These are phyloP conservation scores for Verticillium dahliae DNA, from an alignment of 2,329 filamentous ascomycete species.

Conservation along the genomic window DNA sequence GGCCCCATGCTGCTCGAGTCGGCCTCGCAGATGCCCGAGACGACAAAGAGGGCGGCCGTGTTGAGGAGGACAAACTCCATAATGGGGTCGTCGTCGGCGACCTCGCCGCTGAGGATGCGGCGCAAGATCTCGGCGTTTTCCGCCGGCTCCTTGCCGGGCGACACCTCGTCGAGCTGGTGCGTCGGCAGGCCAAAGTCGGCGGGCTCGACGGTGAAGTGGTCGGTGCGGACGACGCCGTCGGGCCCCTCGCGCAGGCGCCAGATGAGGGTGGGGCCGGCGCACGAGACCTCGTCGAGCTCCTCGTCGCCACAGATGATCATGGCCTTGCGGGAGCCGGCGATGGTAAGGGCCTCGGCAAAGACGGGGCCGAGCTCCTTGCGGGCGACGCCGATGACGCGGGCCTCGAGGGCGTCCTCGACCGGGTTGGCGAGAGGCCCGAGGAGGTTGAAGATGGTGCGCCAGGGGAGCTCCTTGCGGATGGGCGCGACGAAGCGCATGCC, in stretches of 20 bases:
- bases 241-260: conserved; percentile 60
- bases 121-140: conserved; percentile 85
- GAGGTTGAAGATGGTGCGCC: conserved; percentile 96
- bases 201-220: conserved; percentile 72
- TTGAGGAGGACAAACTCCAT: conserved; percentile 94
- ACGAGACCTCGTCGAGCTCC: conserved; percentile 92
- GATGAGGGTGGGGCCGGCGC: conserved; percentile 80
- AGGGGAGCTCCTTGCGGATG: conserved; percentile 80
- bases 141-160: conserved; percentile 74
- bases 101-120: conserved; percentile 66
- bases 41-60: conserved; percentile 79
- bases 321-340: conserved; percentile 74
- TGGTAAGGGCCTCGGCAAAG: conserved; percentile 76
- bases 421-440: conserved; percentile 90
- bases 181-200: conserved; percentile 78
- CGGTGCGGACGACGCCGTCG: conserved; percentile 44
- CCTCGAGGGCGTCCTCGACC: conserved; percentile 76
- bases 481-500: conserved; percentile 86
- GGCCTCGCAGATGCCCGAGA: conserved; percentile 79
- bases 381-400: conserved; percentile 87
- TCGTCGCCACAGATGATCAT: conserved; percentile 90
- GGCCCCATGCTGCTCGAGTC: conserved; percentile 73
- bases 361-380: conserved; percentile 79
- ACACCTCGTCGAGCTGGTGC: conserved; percentile 72
- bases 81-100: conserved; percentile 73